A percentile compares a stretch with the other conserved stretches of the same genome.
Conservation (phyloP, 148 eudicot species). For the Cornus kousa region DNA sequence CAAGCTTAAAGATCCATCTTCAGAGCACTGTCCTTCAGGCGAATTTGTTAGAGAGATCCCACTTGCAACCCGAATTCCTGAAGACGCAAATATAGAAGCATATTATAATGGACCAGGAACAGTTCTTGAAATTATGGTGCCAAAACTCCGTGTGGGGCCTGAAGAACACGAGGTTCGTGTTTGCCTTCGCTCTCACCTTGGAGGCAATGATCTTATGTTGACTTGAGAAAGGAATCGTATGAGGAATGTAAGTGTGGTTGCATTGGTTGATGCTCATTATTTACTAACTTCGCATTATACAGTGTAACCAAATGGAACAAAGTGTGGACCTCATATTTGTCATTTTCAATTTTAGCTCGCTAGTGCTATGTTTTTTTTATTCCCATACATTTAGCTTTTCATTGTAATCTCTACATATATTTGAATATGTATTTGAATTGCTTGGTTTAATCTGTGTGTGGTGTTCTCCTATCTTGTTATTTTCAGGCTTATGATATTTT, state of each 20-base stretch:
- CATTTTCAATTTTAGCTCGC: background rate
- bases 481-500: no score
- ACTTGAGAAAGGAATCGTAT: constrained; percentile 9
- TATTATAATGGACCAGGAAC: constrained; percentile 48
- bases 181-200: constrained; percentile 49
- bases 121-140: constrained; percentile 53
- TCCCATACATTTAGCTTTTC: constrained; percentile 17
- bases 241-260: constrained; percentile 2
- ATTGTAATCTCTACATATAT: constrained; percentile 1
- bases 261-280: constrained; percentile 15
- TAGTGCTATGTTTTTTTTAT: constrained; percentile 13
- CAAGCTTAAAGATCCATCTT: constrained; percentile 45
- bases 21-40: constrained; percentile 63
- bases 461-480: background rate
- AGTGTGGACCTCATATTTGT: constrained; percentile 12
- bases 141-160: constrained; percentile 44
- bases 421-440: background rate
- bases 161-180: constrained; percentile 63
- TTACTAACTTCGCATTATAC: constrained; percentile 14
- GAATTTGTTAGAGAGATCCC: constrained; percentile 59
- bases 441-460: background rate
- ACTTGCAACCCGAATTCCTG: constrained; percentile 55
- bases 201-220: constrained; percentile 34
- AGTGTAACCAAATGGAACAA: constrained; percentile 1
- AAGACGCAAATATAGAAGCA: constrained; percentile 60